These are phyloP conservation scores for Artemisia annua DNA, from an alignment of 129 eudicot species.

Conservation along the genomic window DNA sequence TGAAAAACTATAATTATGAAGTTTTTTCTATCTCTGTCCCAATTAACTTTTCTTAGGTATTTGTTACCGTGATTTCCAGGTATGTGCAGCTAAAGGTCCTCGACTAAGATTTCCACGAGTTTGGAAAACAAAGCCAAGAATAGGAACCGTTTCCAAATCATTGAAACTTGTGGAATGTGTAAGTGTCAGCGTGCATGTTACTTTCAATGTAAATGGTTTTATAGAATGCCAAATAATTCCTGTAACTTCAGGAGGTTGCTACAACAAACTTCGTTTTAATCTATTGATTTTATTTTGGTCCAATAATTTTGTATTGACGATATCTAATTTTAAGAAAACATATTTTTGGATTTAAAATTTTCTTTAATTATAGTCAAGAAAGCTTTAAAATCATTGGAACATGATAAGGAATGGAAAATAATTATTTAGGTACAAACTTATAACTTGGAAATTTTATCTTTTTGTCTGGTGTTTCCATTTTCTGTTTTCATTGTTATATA, in stretches of 20 bases:
- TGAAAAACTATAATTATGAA: no score
- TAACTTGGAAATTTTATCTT: not conserved
- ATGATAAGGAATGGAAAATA: conserved; percentile 85
- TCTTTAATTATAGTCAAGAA: conserved; percentile 85
- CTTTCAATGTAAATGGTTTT: conserved; percentile 9
- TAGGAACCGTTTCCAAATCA: conserved; percentile 90
- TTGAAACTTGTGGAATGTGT: conserved; percentile 86
- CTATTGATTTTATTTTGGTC: no score
- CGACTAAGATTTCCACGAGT: conserved; percentile 96
- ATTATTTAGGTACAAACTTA: conserved; percentile 64
- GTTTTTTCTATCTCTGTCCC: no score
- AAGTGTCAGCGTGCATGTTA: conserved; percentile 33
- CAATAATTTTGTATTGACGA: no score
- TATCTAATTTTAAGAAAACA: no score
- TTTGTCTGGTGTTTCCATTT: not conserved
- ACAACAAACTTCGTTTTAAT: no score
- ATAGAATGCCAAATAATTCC: not conserved
- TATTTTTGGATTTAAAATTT: conserved; percentile 92
- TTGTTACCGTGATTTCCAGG: conserved; percentile 57
- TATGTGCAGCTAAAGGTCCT: conserved; percentile 95
- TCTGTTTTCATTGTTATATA: not conserved
- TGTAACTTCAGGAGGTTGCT: not conserved
- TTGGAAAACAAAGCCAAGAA: conserved; percentile 68
- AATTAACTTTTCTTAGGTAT: no score
- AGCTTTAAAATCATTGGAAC: conserved; percentile 75